A percentile compares a stretch with the other conserved stretches of the same genome.
Evolutionary conservation across 225 moss, liverwort and hornwort genomes (phyloP).

Genomic region (Antitrichia curtipendula): DNA sequence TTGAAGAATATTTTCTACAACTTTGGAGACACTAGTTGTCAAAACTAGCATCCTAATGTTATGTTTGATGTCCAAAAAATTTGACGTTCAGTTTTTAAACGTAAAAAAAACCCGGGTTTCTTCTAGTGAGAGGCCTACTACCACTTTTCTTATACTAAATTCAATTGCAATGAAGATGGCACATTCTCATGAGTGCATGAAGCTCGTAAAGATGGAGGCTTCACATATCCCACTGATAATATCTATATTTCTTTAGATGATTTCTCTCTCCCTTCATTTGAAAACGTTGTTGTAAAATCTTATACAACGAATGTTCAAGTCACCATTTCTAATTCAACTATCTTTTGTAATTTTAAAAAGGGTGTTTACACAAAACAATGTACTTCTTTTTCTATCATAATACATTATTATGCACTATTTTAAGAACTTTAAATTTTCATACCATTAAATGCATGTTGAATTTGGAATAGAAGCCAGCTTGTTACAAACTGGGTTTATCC

Average conservation of each 20-base stretch:
- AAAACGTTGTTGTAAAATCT: not conserved
- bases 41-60: too few species aligned
- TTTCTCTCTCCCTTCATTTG: not conserved
- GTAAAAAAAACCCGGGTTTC: too few species aligned
- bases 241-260: too few species aligned
- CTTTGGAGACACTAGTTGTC: too few species aligned
- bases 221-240: not conserved
- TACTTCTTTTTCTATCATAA: not conserved
- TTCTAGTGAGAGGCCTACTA: too few species aligned
- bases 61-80: too few species aligned
- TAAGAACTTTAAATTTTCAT: too few species aligned
- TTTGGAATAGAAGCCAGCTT: not conserved
- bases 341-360: not conserved
- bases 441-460: not conserved
- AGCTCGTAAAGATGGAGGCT: not conserved
- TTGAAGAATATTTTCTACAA: too few species aligned
- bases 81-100: too few species aligned
- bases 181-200: too few species aligned
- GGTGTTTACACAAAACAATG: not conserved
- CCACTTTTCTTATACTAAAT: too few species aligned
- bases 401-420: not conserved
- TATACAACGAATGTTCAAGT: not conserved
- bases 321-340: not conserved
- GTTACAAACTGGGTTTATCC: rapidly evolving
- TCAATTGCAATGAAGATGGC: too few species aligned